Evolutionary conservation across 176 grass and related monocot genomes (phyloP).

Genomic region (Musa acuminata): DNA sequence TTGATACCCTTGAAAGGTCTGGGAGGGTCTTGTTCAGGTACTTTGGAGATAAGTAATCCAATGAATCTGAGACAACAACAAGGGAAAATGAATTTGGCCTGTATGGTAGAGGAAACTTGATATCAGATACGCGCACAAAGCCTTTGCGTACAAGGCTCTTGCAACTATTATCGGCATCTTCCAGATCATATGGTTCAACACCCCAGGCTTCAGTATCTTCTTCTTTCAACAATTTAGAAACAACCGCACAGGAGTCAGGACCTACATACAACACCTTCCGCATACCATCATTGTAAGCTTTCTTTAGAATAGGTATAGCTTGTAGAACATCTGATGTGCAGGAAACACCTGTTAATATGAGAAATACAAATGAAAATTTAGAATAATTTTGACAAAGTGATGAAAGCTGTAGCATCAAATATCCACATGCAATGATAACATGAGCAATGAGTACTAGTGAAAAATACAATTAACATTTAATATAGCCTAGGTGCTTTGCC

Average conservation of each 20-base stretch:
- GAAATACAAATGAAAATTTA: no score
- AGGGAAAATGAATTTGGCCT: conserved; percentile 81
- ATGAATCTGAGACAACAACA: conserved; percentile 76
- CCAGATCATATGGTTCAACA: conserved; percentile 89
- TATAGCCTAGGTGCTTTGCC: no score
- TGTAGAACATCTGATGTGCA: conserved; percentile 74
- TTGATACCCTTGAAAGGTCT: conserved; percentile 77
- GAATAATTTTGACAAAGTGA: no score
- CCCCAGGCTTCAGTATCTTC: conserved; percentile 64
- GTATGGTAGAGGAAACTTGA: conserved; percentile 91
- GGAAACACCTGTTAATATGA: conserved; percentile 45
- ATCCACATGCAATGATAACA: background rate
- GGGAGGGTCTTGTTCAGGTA: conserved; percentile 94
- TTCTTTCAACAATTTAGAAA: conserved; percentile 79
- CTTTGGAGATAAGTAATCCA: conserved; percentile 82
- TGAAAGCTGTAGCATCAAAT: background rate
- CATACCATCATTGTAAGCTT: conserved; percentile 56
- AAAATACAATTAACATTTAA: no score
- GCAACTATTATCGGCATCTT: conserved; percentile 73
- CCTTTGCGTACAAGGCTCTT: conserved; percentile 94
- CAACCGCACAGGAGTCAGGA: conserved; percentile 70
- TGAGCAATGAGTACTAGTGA: background rate
- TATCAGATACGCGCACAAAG: conserved; percentile 75
- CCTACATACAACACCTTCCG: conserved; percentile 78
- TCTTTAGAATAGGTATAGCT: conserved; percentile 74